Evolutionary conservation across 768 basidiomycete species (phyloP), one percentile per base, ranked within the genome.

Genomic region (Calocera viscosa): DNA sequence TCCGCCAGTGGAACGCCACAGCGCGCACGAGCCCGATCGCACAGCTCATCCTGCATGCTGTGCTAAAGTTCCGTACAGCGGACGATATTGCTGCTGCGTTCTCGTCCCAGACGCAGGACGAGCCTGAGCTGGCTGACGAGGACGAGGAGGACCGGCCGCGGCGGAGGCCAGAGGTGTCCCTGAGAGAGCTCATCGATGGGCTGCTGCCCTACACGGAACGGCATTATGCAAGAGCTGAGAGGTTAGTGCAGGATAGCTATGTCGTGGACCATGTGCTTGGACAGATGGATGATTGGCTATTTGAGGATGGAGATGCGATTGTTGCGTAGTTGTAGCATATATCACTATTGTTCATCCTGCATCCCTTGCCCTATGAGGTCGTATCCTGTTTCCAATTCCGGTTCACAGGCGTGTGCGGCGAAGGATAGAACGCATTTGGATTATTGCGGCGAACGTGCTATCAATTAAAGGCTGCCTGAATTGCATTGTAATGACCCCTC

Each of bases 141-240:
- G 70, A 67, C 10, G 65, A 64, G 17, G 39, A 66, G 35, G 64
- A 49, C 24, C 12, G 22, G 26, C 39, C 7, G 34, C 53, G 34
- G 47, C 19, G 32, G 43, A 28, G 19, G 24, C 30, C 47, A 7
- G 28, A 65, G 28, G 69, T 66, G 49, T 63, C 68, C 33, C 74
- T 90, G 64, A 86, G 85, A 72, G 92, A 96, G 65, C 76, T 95
- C 65, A 76, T 97, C 12, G 91, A 94, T 53, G 88, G 86, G 2
- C 78, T 97, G 66, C 84, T 97, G 64, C 94, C 96, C 12, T 99
- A 98, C 74, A 94, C 94, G 10, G 92, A 95, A 74, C 83, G 96
- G 64, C 96, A 99, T 78, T 83, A 94, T 47, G 78, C 86, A 39
- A 80, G 94, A 71, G 83, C 94, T 75, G 91, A 94, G 67, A 84